These are phyloP conservation scores for Lactarius sanguifluus DNA, from an alignment of 768 basidiomycete species.

Conservation along the genomic window DNA sequence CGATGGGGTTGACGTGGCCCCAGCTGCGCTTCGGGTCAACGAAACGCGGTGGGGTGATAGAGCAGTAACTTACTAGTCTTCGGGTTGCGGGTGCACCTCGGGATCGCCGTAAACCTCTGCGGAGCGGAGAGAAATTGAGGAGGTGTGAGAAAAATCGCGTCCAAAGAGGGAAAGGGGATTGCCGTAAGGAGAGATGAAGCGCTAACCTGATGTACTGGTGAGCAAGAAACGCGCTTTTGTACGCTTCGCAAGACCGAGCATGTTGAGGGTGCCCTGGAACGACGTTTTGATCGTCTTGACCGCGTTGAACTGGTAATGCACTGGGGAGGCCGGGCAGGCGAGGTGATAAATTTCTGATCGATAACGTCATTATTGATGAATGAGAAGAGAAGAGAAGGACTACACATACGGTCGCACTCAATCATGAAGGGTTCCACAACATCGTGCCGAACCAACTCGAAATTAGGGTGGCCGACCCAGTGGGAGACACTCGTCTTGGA, in stretches of 20 bases:
- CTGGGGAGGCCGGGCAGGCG: slow-evolving; percentile 95
- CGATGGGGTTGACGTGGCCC: slow-evolving; percentile 99
- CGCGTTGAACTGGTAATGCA: slow-evolving; percentile 97
- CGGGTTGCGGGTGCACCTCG: slow-evolving; percentile 93
- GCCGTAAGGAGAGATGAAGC: not conserved
- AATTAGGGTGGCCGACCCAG: slow-evolving; percentile 98
- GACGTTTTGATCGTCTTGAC: slow-evolving; percentile 99
- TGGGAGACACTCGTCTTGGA: slow-evolving; percentile 95
- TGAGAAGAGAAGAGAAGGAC: slow-evolving; percentile 12
- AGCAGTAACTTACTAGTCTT: slow-evolving; percentile 75
- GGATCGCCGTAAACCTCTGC: slow-evolving; percentile 98
- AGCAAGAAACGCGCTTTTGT: slow-evolving; percentile 97
- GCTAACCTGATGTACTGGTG: slow-evolving; percentile 85
- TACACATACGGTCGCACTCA: slow-evolving; percentile 87
- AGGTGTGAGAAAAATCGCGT: not conserved
- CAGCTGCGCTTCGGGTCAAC: slow-evolving; percentile 50
- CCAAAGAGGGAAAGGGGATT: not conserved
- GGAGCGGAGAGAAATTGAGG: not conserved
- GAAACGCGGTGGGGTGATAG: slow-evolving; percentile 21
- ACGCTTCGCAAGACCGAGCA: slow-evolving; percentile 97
- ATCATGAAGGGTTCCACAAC: slow-evolving; percentile 98
- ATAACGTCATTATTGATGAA: slow-evolving; percentile 2
- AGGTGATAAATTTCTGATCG: slow-evolving; percentile 91
- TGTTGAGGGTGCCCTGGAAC: slow-evolving; percentile 97
- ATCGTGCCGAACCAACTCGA: slow-evolving; percentile 97